phyloP scores from a whole-genome alignment of 441 rosid genomes.

The Raphanus hybrid region DNA sequence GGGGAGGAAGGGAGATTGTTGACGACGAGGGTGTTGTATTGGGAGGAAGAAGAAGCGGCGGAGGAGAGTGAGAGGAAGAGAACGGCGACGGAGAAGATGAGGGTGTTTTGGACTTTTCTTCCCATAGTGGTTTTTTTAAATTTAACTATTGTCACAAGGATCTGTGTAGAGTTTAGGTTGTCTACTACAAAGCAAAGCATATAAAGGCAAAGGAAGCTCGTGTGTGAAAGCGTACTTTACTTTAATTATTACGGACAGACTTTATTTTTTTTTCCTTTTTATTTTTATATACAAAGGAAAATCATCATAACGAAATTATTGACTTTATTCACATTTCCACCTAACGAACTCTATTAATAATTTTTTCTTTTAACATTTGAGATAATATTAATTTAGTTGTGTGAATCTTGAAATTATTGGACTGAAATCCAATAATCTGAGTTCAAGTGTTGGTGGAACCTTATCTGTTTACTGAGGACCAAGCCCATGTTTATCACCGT shows the following conservation, averaged over 20 bases:
- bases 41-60: not conserved
- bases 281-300: not conserved
- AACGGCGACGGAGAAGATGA: not conserved
- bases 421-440: not conserved
- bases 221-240: slow-evolving; percentile 9
- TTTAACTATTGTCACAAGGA: slow-evolving; percentile 6
- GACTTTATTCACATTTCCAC: not conserved
- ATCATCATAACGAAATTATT: slow-evolving; percentile 5
- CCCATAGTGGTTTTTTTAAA: not conserved
- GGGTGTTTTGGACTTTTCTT: not conserved
- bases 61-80: not conserved
- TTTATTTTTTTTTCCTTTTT: not conserved
- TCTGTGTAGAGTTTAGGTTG: not conserved
- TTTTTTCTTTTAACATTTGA: not conserved
- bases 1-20: not conserved
- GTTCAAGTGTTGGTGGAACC: not conserved
- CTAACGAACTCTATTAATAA: not conserved
- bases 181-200: slow-evolving; percentile 4
- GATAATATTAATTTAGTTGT: not conserved
- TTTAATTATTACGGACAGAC: not conserved
- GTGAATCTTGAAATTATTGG: not conserved
- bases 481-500: not conserved
- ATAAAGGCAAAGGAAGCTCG: slow-evolving; percentile 5
- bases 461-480: not conserved
- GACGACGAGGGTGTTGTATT: slow-evolving; percentile 9